phyloP scores from a whole-genome alignment of 257 asterid species.

The Plantago ovata region DNA sequence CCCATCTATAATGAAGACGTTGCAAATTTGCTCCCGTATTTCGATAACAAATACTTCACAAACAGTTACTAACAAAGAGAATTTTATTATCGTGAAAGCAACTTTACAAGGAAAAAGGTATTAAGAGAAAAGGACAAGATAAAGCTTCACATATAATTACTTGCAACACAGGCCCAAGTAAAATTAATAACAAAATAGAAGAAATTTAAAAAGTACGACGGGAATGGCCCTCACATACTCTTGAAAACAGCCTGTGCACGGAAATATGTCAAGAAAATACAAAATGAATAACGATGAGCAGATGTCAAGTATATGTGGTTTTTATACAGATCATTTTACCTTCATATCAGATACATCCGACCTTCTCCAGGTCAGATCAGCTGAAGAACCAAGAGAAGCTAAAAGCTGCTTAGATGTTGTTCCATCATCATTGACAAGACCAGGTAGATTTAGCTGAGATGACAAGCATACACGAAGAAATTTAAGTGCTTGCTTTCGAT shows the following conservation, averaged over 20 bases:
- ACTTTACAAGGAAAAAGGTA: background rate
- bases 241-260: background rate
- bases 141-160: slow-evolving; percentile 17
- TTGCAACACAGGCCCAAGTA: slow-evolving; percentile 6
- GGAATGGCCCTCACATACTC: slow-evolving; percentile 9
- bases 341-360: slow-evolving; percentile 82
- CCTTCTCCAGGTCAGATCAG: slow-evolving; percentile 84
- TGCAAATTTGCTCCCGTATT: slow-evolving; percentile 11
- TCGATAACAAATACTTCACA: slow-evolving; percentile 4
- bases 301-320: slow-evolving; percentile 11
- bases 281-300: slow-evolving; percentile 1
- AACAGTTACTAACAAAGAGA: slow-evolving; percentile 7
- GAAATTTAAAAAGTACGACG: background rate
- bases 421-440: slow-evolving; percentile 70
- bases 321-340: slow-evolving; percentile 42
- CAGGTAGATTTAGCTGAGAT: slow-evolving; percentile 97
- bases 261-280: background rate
- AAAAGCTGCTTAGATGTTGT: slow-evolving; percentile 66
- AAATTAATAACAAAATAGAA: background rate
- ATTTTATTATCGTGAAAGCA: slow-evolving; percentile 8
- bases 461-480: slow-evolving; percentile 93
- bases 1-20: too few relatives aligned
- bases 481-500: slow-evolving; percentile 83
- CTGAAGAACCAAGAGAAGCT: slow-evolving; percentile 69
- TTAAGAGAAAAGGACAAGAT: background rate